Evolutionary conservation across 495 filamentous ascomycete species (phyloP), one percentile per base, ranked within the genome.

Genomic region (Letharia columbiana): DNA sequence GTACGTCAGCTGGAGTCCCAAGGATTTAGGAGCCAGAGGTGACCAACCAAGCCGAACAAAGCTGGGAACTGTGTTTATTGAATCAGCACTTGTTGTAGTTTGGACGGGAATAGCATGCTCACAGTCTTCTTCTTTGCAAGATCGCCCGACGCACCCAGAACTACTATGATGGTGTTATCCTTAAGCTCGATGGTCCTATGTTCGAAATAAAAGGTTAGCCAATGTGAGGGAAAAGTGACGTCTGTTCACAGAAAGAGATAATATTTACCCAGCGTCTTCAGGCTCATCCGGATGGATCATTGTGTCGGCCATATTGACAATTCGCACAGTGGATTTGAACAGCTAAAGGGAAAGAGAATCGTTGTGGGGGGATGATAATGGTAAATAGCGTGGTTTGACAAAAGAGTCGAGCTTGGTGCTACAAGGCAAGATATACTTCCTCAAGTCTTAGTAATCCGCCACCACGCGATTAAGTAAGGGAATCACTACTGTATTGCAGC

Each of bases 71-170:
- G 71, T 64, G 3, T 35, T 17, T 28, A 56, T 42, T 28, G 37
- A 28, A 70, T 78, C 67, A 80, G 76, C 63, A 68, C n/a, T 23
- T 39, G 12, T 18, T 37, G 35, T 23, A 9, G 18, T 7, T 42
- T 20, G 42, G 49, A 13, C 23, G 40, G 31, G 11, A 31, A 50
- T 45, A 39, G 58, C 31, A 60, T 33, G 56, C 71, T 56, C 66
- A 96, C 92, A 28, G 94, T 98, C 85, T 98, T 98, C 87, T 98
- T 98, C 83, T 98, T 98, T 41, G 95, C 94, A 56, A 99, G 83
- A 82, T 99, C 94, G 64, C 94, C 94, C 23, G 95, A 98, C 63
- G 94, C 94, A 73, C 94, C 94, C 67, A 99, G 87, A 71, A 99
- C 94, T 68, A 99, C 87, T 76, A 99, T 96, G 74, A 94, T 83